phyloP scores from a whole-genome alignment of 2,329 filamentous ascomycete species.

The Aspergillus aculeatus region DNA sequence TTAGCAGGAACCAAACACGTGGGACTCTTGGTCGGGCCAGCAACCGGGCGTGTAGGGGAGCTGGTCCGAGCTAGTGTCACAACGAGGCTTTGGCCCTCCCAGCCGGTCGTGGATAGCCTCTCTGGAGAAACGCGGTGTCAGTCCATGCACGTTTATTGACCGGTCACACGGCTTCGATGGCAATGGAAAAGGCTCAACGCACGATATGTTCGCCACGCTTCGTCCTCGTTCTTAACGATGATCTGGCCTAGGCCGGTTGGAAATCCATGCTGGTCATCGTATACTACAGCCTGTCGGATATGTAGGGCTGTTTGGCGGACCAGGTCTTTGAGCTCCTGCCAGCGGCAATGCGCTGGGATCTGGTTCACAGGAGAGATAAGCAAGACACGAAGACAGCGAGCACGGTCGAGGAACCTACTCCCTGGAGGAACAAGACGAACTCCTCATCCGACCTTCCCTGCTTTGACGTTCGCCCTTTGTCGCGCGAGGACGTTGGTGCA shows the following conservation, averaged over 20 bases:
- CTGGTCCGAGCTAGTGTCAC: conserved; percentile 43
- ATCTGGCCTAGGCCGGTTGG: conserved; percentile 46
- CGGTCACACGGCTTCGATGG: neutral
- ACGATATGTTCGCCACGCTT: conserved; percentile 47
- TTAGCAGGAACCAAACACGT: conserved; percentile 26
- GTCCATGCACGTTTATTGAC: neutral
- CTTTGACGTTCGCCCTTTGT: conserved; percentile 32
- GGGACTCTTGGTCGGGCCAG: conserved; percentile 43
- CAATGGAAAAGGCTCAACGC: conserved; percentile 13
- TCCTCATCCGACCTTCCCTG: conserved; percentile 40
- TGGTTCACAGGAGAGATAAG: conserved; percentile 22
- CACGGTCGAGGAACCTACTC: conserved; percentile 29
- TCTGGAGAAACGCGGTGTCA: conserved; percentile 30
- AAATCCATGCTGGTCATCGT: conserved; percentile 44
- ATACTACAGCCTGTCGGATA: conserved; percentile 46
- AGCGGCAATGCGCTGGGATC: conserved; percentile 45
- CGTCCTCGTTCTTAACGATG: conserved; percentile 46
- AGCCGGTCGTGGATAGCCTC: conserved; percentile 42
- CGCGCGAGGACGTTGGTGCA: conserved; percentile 28
- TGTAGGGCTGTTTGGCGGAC: conserved; percentile 45
- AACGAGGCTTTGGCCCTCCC: conserved; percentile 45
- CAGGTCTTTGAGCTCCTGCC: conserved; percentile 48
- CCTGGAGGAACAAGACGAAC: conserved; percentile 46
- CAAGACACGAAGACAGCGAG: neutral
- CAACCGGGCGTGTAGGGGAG: conserved; percentile 42